phyloP scores from a whole-genome alignment of 208 protist genomes.

The Trypanosomatidae sp. region DNA sequence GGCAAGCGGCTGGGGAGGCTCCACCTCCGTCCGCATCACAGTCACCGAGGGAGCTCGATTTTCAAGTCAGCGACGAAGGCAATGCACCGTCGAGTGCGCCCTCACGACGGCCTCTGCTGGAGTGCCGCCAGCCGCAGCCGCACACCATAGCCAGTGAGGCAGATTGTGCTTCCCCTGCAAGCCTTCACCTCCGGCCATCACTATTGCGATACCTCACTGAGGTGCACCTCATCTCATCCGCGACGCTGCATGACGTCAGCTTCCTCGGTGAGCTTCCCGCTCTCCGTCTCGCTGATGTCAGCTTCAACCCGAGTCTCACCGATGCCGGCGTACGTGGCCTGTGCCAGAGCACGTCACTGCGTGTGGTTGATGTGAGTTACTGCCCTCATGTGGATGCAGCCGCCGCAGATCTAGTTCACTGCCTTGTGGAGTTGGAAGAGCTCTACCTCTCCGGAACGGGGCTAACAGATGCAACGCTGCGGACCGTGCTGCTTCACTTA shows the following conservation, averaged over 20 bases:
- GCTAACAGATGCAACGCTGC: constrained; percentile 13
- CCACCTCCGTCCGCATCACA: not conserved
- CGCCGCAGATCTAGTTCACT: constrained; percentile 1
- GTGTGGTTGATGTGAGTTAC: constrained; percentile 9
- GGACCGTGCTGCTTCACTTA: not conserved
- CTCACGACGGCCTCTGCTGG: not conserved
- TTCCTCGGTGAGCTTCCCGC: constrained; percentile 9
- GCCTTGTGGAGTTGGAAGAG: constrained; percentile 11
- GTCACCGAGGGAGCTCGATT: not conserved
- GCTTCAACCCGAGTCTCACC: constrained; percentile 1
- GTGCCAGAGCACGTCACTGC: constrained; percentile 6
- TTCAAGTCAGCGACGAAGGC: not conserved
- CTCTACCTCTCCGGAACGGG: constrained; percentile 14
- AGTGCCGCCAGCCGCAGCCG: not conserved
- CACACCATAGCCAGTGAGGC: not conserved
- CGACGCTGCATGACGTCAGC: constrained; percentile 4
- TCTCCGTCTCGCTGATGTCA: constrained; percentile 10
- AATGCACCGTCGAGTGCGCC: not conserved
- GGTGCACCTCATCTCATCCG: constrained; percentile 5
- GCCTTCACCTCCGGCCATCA: not conserved
- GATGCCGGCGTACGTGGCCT: constrained; percentile 10
- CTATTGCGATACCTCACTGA: not conserved
- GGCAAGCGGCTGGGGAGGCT: not conserved
- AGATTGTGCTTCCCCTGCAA: not conserved
- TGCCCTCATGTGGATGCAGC: constrained; percentile 7